phyloP scores from a whole-genome alignment of 352 stramenopile genomes.

The Phytophthora agathidicida region DNA sequence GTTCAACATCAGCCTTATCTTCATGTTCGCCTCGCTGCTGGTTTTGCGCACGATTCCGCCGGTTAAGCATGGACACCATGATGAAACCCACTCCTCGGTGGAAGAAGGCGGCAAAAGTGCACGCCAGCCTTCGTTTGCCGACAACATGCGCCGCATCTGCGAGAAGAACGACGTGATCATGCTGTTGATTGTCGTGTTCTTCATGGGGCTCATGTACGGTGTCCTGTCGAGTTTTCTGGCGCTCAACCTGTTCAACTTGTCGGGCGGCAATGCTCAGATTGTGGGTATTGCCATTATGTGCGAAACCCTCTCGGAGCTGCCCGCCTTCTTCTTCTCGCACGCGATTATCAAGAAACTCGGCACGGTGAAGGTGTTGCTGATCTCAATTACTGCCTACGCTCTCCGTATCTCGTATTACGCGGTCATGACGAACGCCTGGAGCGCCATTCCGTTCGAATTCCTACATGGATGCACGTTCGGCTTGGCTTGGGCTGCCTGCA shows the following conservation, averaged over 20 bases:
- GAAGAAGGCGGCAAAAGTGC: slow-evolving; percentile 23
- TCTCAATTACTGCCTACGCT: slow-evolving; percentile 56
- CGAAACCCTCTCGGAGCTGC: slow-evolving; percentile 59
- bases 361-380: slow-evolving; percentile 60
- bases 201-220: slow-evolving; percentile 80
- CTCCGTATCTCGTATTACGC: slow-evolving; percentile 61
- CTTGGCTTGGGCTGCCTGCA: slow-evolving; percentile 56
- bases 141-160: slow-evolving; percentile 32
- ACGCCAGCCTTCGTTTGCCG: slow-evolving; percentile 17
- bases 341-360: slow-evolving; percentile 63
- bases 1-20: slow-evolving; percentile 67
- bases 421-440: slow-evolving; percentile 66
- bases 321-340: slow-evolving; percentile 78
- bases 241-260: slow-evolving; percentile 79
- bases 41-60: slow-evolving; percentile 57
- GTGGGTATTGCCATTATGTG: slow-evolving; percentile 63
- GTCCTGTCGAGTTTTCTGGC: slow-evolving; percentile 76
- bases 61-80: slow-evolving; percentile 42
- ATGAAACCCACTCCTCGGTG: slow-evolving; percentile 28
- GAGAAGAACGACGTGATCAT: slow-evolving; percentile 60
- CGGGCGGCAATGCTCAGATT: slow-evolving; percentile 62
- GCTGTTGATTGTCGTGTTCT: slow-evolving; percentile 64
- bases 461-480: slow-evolving; percentile 61
- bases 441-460: slow-evolving; percentile 63
- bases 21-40: slow-evolving; percentile 56